Conservation (phyloP, 305 asterid genomes). For the Fraxinus albicans region DNA sequence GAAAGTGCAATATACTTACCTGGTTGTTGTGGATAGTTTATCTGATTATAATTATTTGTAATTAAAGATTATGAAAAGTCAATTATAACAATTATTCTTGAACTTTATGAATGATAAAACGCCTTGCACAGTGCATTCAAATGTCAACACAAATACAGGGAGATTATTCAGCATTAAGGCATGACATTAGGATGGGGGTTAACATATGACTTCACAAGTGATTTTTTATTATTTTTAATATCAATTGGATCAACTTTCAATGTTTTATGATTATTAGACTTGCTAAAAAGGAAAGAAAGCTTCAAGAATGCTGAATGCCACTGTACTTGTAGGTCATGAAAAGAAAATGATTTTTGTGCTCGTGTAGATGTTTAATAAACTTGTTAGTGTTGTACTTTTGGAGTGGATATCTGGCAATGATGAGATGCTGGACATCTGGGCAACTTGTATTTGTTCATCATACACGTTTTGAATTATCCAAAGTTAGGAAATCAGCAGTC, state of each 20-base stretch:
- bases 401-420: not conserved
- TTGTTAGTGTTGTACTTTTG: not conserved
- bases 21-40: not conserved
- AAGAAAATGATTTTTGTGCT: not conserved
- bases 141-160: not conserved
- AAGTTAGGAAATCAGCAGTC: not conserved
- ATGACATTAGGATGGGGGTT: not conserved
- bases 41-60: not conserved
- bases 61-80: not conserved
- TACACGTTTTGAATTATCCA: not conserved
- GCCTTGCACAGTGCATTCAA: not conserved
- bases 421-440: not conserved
- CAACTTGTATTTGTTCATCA: not conserved
- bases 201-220: not conserved
- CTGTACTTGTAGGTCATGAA: not conserved
- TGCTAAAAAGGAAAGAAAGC: not conserved
- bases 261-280: not conserved
- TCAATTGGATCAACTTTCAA: not conserved
- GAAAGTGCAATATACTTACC: not conserved
- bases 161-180: not conserved
- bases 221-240: not conserved
- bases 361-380: not conserved
- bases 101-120: not conserved
- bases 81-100: not conserved
- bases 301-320: not conserved